Base-by-base conservation (phyloP, 2,329 filamentous ascomycete species). In the Aureobasidium uvarum region DNA sequence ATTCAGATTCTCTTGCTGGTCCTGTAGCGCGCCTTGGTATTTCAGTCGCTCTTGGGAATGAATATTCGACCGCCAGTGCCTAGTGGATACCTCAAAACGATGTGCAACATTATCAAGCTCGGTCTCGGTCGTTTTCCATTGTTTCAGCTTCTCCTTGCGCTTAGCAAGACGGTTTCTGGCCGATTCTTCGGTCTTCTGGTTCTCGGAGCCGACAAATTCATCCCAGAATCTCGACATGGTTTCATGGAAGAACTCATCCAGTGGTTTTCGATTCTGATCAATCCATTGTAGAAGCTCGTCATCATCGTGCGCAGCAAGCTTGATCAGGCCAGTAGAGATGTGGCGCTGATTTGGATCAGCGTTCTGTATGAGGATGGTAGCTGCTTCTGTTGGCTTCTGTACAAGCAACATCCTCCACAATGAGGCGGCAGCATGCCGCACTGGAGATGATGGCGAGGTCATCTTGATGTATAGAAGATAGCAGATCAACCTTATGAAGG, bases 11-110 rank as follows among this genome's bases (percentile, higher is more conserved):
- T 99, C 95, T 71, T 97, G 92, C 72, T 96, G 91, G 72, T 99
- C 96, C 76, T 99, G 95, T 63, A 92, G 79, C 18, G 91, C 84
- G 68, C 95, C 85, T 74, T 98, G 94, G 69, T 96, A 89, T 74
- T 96, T 98, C 73, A 94, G 85, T 69, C 95, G 89, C 74, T 99
- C 95, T 0, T 94, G 92, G 56, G 89, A 88, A 75, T 94, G 95
- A 46, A 99, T 96, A 71, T 96, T 98, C 71, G 93, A 92, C 80
- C 94, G 90, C 95, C 94, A 99, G 66, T 94, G 89, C 46, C 86
- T 89, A 65, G 95, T 94, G 0, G 91, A 90, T 69, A 90, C 87
- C 71, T 96, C 91, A 72, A 98, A 94, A n/a, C 87, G 87, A 63
- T 89, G 82, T 66, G 93, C 84, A 18, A 89, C 81, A 68, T 89